Evolutionary conservation across 2,329 filamentous ascomycete species (phyloP).

Genomic region (Parasarocladium wereldwijsianum): DNA sequence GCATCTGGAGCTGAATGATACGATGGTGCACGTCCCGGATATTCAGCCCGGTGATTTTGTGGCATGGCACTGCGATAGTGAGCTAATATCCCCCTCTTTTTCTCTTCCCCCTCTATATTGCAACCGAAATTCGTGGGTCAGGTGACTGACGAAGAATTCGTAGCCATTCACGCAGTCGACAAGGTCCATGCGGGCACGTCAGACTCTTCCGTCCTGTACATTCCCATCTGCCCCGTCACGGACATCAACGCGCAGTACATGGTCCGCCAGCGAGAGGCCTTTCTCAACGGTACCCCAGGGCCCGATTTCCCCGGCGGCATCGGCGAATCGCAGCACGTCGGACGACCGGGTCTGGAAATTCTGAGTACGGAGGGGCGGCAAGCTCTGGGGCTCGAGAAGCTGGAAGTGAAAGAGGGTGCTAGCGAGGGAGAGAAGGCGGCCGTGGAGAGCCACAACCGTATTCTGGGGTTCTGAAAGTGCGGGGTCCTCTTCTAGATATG

Average conservation of each 20-base stretch:
- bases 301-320: slow-evolving; percentile 60
- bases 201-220: slow-evolving; percentile 74
- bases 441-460: slow-evolving; percentile 25
- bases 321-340: slow-evolving; percentile 45
- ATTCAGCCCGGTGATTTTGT: slow-evolving; percentile 66
- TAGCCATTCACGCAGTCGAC: slow-evolving; percentile 68
- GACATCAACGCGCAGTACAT: slow-evolving; percentile 53
- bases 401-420: slow-evolving; percentile 14
- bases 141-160: not conserved
- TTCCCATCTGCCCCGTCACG: slow-evolving; percentile 73
- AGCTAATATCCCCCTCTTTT: slow-evolving; percentile 10
- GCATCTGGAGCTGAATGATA: slow-evolving; percentile 49
- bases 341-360: slow-evolving; percentile 25
- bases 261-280: slow-evolving; percentile 53
- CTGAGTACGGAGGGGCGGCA: slow-evolving; percentile 21
- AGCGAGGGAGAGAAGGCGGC: slow-evolving; percentile 20
- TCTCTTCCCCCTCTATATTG: slow-evolving; percentile 5
- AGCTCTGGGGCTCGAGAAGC: slow-evolving; percentile 29
- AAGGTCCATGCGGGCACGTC: slow-evolving; percentile 52
- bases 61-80: slow-evolving; percentile 69
- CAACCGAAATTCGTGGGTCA: not conserved
- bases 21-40: slow-evolving; percentile 55
- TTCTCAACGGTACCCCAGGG: slow-evolving; percentile 49
- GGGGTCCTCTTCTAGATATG: too few species aligned
- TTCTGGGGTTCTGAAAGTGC: slow-evolving; percentile 23